Percentiles rank a stretch among this genome's conserved stretches.
phyloP scores from a whole-genome alignment of 805 yeast genomes.

The Saccharomycopsis selenospora region DNA sequence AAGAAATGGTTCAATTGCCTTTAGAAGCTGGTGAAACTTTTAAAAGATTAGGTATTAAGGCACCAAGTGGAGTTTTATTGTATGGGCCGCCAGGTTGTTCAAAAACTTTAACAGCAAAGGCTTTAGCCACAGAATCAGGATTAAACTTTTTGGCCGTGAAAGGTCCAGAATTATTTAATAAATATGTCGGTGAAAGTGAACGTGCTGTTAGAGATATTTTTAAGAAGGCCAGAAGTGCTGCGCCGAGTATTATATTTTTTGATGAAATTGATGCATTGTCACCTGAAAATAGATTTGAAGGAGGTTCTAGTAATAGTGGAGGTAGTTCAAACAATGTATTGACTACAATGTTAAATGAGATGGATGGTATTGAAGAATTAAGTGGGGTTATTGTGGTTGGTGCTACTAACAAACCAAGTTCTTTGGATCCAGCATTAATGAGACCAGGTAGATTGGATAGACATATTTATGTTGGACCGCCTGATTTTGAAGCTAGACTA shows the following conservation, averaged over 20 bases:
- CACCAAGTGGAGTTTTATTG: constrained; percentile 88
- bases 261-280: constrained; percentile 96
- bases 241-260: constrained; percentile 90
- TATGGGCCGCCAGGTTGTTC: constrained; percentile 99
- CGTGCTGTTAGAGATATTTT: constrained; percentile 89
- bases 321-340: constrained; percentile 77
- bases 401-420: constrained; percentile 93
- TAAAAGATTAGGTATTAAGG: constrained; percentile 65
- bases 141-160: constrained; percentile 89
- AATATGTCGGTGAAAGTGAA: constrained; percentile 94
- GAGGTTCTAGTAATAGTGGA: constrained; percentile 39
- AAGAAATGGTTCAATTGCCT: constrained; percentile 90
- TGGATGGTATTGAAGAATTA: constrained; percentile 94
- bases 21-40: constrained; percentile 76
- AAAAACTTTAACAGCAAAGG: constrained; percentile 90
- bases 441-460: constrained; percentile 96
- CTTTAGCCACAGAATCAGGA: constrained; percentile 92
- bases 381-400: constrained; percentile 92
- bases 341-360: constrained; percentile 86
- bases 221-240: constrained; percentile 87
- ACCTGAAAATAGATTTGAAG: constrained; percentile 56
- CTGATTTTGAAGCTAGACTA: constrained; percentile 71
- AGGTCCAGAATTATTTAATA: constrained; percentile 93
- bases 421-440: constrained; percentile 84
- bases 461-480: constrained; percentile 89